Evolutionary conservation across 169 alveolate species (phyloP), one percentile per base, ranked within the genome.

Genomic region (Plasmodium cynomolgi): DNA sequence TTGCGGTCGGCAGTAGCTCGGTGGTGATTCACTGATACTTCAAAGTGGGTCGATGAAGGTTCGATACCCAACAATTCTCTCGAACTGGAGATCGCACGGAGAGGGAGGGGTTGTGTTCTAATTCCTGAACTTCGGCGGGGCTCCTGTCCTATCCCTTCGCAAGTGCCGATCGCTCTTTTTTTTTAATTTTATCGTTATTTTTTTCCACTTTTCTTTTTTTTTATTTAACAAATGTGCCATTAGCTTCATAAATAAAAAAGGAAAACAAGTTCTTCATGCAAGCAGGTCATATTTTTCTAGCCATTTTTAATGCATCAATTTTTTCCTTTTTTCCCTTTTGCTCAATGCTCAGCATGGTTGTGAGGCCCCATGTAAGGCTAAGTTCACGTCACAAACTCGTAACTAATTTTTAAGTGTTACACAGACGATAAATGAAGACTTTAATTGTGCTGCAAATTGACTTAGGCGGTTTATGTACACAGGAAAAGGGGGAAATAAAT

Each of bases 71-170:
- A n/a, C 37, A 62, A 6, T 62, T 62, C 33, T 26, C 33, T 26
- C 37, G 75, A 2, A n/a, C 33, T 6, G 75, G 33, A 26, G 75
- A 20, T 62, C 26, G 75, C 75, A 26, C 33, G 75, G 75, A 62
- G 75, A 62, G 75, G 75, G 75, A 62, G 75, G 75, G 75, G 15
- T 62, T 62, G 75, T 62, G 75, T n/a, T n/a, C 37, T 62, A 20
- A 62, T 20, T 47, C 58, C 58, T 47, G 58, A 47, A 47, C 58
- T 47, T 47, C n/a, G 58, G 58, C 58, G 58, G 58, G 58, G 58
- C 58, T 47, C 58, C 58, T 47, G 58, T 47, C 58, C 58, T 47
- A 47, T 13, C 58, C 58, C 58, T 47, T 47, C 58, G 58, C 58
- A 0, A 37, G 11, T 2, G 58, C 9, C n/a, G 58, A 47, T 4